Percentiles rank a stretch among this genome's conserved stretches.
These are phyloP conservation scores for Ogataea polymorpha DNA, from an alignment of 805 yeast genomes.

Conservation along the genomic window DNA sequence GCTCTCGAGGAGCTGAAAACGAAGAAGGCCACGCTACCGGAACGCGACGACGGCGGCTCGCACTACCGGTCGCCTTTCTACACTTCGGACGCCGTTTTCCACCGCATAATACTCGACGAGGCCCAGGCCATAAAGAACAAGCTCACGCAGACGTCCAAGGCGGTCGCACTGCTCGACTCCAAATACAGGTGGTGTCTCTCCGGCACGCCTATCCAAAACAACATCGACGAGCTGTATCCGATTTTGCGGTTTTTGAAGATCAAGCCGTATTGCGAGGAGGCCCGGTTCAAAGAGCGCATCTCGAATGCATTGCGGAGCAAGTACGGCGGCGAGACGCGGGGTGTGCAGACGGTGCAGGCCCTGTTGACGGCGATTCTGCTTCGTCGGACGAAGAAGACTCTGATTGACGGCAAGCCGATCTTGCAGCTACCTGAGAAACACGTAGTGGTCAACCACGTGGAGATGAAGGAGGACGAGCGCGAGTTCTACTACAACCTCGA, in stretches of 20 bases:
- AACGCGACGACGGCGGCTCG: constrained; percentile 33
- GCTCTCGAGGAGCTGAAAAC: constrained; percentile 33
- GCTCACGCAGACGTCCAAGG: constrained; percentile 43
- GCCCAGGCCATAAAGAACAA: constrained; percentile 56
- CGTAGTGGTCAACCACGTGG: constrained; percentile 43
- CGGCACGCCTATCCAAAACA: constrained; percentile 61
- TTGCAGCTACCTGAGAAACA: constrained; percentile 64
- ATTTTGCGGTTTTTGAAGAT: constrained; percentile 48
- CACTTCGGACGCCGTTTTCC: constrained; percentile 46
- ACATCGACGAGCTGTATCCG: constrained; percentile 52
- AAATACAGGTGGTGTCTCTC: constrained; percentile 48
- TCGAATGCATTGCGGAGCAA: constrained; percentile 49
- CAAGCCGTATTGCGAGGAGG: constrained; percentile 63
- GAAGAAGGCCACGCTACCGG: constrained; percentile 34
- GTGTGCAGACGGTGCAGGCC: constrained; percentile 61
- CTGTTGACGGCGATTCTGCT: constrained; percentile 70
- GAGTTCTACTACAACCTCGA: constrained; percentile 60
- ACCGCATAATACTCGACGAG: constrained; percentile 51
- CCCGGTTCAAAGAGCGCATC: constrained; percentile 53
- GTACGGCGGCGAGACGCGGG: constrained; percentile 25
- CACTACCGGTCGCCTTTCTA: constrained; percentile 65
- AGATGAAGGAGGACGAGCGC: constrained; percentile 52
- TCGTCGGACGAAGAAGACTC: constrained; percentile 68
- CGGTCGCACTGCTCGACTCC: constrained; percentile 40
- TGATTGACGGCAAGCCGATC: constrained; percentile 77